These are phyloP conservation scores for Bocquillonia castaneifolia DNA, from an alignment of 441 rosid species.

Conservation along the genomic window DNA sequence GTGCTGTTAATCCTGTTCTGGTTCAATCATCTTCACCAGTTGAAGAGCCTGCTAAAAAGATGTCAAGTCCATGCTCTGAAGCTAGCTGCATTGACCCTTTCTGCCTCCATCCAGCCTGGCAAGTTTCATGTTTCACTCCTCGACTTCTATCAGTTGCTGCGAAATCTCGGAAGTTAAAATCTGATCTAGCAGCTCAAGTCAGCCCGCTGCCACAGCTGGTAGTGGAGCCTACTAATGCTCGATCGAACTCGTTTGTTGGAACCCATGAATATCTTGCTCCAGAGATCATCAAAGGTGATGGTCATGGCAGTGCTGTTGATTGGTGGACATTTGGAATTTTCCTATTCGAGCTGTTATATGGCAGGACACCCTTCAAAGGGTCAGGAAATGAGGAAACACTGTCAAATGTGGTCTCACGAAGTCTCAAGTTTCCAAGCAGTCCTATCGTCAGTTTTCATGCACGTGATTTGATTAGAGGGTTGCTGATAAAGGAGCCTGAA, in stretches of 20 bases:
- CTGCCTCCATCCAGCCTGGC: conserved; percentile 71
- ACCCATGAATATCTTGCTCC: conserved; percentile 74
- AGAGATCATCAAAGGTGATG: conserved; percentile 66
- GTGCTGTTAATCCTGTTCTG: conserved; percentile 45
- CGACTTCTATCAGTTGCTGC: conserved; percentile 50
- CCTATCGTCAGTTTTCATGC: conserved; percentile 56
- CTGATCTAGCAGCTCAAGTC: conserved; percentile 48
- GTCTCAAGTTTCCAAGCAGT: conserved; percentile 53
- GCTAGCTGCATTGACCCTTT: conserved; percentile 68
- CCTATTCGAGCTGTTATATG: conserved; percentile 60
- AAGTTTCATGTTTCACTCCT: conserved; percentile 73
- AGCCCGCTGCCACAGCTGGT: conserved; percentile 65
- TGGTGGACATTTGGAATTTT: conserved; percentile 80
- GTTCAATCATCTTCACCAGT: conserved; percentile 47
- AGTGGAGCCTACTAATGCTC: conserved; percentile 68
- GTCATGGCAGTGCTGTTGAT: conserved; percentile 72
- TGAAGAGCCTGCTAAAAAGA: conserved; percentile 39
- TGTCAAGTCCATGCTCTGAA: conserved; percentile 60
- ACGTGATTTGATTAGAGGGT: conserved; percentile 55
- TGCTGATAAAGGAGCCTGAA: conserved; percentile 56
- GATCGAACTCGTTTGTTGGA: conserved; percentile 77
- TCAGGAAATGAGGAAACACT: conserved; percentile 56
- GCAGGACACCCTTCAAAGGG: conserved; percentile 70
- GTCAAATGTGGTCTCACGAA: conserved; percentile 50
- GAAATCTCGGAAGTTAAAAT: conserved; percentile 48